Base-by-base conservation (phyloP, 202 grass and related monocot species). In the Cymbopogon flexuosus region DNA sequence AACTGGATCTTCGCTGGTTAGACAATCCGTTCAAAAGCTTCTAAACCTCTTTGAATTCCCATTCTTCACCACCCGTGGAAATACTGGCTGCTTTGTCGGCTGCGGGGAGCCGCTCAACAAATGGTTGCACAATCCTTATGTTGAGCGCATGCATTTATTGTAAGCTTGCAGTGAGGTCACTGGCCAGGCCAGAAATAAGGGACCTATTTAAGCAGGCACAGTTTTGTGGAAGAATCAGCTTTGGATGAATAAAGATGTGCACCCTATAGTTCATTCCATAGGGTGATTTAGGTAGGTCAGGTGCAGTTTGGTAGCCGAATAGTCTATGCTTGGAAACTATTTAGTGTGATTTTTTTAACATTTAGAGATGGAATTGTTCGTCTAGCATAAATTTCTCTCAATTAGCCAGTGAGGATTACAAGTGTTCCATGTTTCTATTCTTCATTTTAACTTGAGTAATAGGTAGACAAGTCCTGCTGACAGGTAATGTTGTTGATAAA, bases 91-190 rank as follows among this genome's bases (percentile, higher is more conserved):
- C 79, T 98, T 98, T 14, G 87, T 98, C 1, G 95, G 95, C 57
- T 80, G 83, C 1, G 95, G 92, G 72, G 90, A 98, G 73, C 86
- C 86, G 24, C 95, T 98, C 21, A 98, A 73, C 68, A 89, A 68
- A 59, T 98, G 95, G 95, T 75, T 98, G 77, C 90, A 88, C 19
- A 98, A 98, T 79, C 82, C 96, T 31, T 98, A 89, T 81, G 90
- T 99, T 10, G 96, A 99, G 12, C 88, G 96, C 58, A 99, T 99
- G 96, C 96, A 99, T 93, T 81, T 99, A 65, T 67, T 93, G 70
- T 98, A 58, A 58, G 19, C 54, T 23, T 58, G 19, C 54, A 94
- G 86, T 40, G 76, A 81, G 71, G 34, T 59, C 76, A 72, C 65
- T 89, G 21, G 10, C 75, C 16, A 10, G 69, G 62, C 24, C 24